These are phyloP conservation scores for Viola odorata DNA, from an alignment of 345 rosid genomes.

Conservation along the genomic window DNA sequence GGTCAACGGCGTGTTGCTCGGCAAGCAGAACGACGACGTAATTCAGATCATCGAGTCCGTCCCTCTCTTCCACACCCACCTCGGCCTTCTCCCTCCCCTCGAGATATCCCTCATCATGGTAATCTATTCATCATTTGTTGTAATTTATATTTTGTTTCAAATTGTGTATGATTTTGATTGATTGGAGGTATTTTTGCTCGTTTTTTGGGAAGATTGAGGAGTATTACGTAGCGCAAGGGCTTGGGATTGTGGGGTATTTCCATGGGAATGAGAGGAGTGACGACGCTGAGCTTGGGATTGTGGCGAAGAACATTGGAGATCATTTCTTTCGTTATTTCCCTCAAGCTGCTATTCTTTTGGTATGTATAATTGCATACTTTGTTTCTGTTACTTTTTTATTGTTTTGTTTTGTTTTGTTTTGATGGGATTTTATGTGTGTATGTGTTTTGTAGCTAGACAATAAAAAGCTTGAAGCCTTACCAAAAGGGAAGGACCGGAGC, in stretches of 20 bases:
- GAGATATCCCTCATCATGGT: conserved; percentile 97
- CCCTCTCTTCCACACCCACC: conserved; percentile 86
- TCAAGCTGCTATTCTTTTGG: conserved; percentile 71
- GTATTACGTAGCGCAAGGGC: conserved; percentile 60
- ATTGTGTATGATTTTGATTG: no score
- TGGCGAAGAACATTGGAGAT: conserved; percentile 87
- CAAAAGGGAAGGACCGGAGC: conserved; percentile 56
- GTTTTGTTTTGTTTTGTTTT: conserved; percentile 1
- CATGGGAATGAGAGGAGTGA: conserved; percentile 92
- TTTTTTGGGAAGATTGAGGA: conserved; percentile 37
- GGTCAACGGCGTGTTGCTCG: conserved; percentile 83
- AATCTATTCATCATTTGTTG: not conserved
- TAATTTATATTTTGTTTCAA: no score
- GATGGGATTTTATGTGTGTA: not conserved
- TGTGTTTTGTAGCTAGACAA: conserved; percentile 57
- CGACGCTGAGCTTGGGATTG: conserved; percentile 58
- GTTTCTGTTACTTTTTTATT: not conserved
- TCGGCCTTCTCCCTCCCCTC: conserved; percentile 81
- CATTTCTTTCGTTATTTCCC: conserved; percentile 85
- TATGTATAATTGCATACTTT: conserved; percentile 16
- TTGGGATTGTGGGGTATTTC: conserved; percentile 79
- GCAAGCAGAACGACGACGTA: conserved; percentile 41
- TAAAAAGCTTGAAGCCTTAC: conserved; percentile 69
- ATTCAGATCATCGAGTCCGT: conserved; percentile 81
- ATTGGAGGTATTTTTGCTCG: not conserved